Evolutionary conservation across 1,284 basidiomycete species (phyloP).

Genomic region (Pterula multifida): DNA sequence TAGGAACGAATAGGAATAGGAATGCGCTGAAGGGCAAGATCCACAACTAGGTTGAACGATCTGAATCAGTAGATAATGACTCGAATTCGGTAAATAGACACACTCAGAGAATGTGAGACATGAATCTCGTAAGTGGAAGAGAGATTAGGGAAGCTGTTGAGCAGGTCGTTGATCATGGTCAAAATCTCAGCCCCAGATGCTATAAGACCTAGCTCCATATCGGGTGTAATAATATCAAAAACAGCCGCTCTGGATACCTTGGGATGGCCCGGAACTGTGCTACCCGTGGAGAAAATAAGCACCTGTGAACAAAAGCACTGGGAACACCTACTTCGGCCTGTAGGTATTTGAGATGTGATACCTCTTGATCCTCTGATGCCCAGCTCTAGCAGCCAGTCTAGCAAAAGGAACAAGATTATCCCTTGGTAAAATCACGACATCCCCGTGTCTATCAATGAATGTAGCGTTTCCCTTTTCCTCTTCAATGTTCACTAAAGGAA

Average conservation of each 20-base stretch:
- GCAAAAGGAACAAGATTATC: slow-evolving; percentile 79
- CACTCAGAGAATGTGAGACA: slow-evolving; percentile 64
- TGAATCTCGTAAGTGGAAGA: slow-evolving; percentile 55
- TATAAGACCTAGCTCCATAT: slow-evolving; percentile 43
- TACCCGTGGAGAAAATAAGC: slow-evolving; percentile 15
- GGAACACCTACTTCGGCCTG: slow-evolving; percentile 39
- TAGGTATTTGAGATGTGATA: slow-evolving; percentile 77
- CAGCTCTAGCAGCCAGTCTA: slow-evolving; percentile 66
- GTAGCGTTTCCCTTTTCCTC: slow-evolving; percentile 54
- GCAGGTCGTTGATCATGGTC: slow-evolving; percentile 48
- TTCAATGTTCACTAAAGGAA: slow-evolving; percentile 55
- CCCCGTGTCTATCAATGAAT: slow-evolving; percentile 76
- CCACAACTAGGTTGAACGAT: slow-evolving; percentile 36
- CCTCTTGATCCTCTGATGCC: slow-evolving; percentile 76
- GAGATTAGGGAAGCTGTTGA: slow-evolving; percentile 61
- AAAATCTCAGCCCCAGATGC: slow-evolving; percentile 63
- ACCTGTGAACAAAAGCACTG: not conserved
- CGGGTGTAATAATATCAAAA: slow-evolving; percentile 71
- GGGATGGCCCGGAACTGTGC: slow-evolving; percentile 58
- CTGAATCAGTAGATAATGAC: slow-evolving; percentile 1
- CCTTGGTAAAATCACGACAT: slow-evolving; percentile 71
- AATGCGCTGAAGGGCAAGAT: slow-evolving; percentile 48
- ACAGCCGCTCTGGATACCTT: slow-evolving; percentile 58
- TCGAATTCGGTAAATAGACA: slow-evolving; percentile 13
- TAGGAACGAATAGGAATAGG: slow-evolving; percentile 37